Conservation (phyloP, 2,329 filamentous ascomycete genomes). For the Pseudopyrenochaeta lycopersici region DNA sequence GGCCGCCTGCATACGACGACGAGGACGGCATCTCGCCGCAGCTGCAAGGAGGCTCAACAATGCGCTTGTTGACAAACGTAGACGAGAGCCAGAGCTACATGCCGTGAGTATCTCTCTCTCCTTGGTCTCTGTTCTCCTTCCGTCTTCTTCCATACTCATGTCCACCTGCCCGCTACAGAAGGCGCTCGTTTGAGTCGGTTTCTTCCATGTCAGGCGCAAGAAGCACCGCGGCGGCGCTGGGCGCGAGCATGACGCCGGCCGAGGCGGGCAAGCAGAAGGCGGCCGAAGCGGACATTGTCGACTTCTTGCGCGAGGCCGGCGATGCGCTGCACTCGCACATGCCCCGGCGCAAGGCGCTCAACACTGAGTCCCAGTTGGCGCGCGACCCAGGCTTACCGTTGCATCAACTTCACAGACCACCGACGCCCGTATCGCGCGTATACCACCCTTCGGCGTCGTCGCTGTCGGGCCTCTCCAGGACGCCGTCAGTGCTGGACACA, state of each 20-base stretch:
- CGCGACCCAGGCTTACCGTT: constrained; percentile 48
- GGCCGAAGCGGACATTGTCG: constrained; percentile 52
- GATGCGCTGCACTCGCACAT: constrained; percentile 35
- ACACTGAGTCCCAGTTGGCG: constrained; percentile 30
- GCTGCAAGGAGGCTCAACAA: constrained; percentile 54
- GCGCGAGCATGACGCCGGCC: constrained; percentile 33
- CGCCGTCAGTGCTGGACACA: constrained; percentile 61
- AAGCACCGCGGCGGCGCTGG: constrained; percentile 46
- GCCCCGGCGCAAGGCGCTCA: constrained; percentile 35
- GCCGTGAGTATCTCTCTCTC: constrained; percentile 51
- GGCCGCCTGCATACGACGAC: constrained; percentile 58
- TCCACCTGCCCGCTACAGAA: constrained; percentile 33
- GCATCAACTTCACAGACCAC: constrained; percentile 51
- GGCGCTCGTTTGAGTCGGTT: constrained; percentile 39
- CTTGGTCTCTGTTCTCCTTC: constrained; percentile 32
- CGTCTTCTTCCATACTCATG: constrained; percentile 28
- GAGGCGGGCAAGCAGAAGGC: constrained; percentile 41
- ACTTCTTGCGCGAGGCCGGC: constrained; percentile 54
- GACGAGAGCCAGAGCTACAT: constrained; percentile 54
- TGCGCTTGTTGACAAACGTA: constrained; percentile 60
- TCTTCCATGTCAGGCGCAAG: constrained; percentile 45
- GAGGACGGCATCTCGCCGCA: constrained; percentile 46
- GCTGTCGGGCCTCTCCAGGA: constrained; percentile 54
- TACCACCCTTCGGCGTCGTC: constrained; percentile 60
- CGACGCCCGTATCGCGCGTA: constrained; percentile 52